Percentiles rank a stretch among this genome's conserved stretches.
Evolutionary conservation across 2,329 filamentous ascomycete genomes (phyloP).

Genomic region (Penicillium corylophilum): DNA sequence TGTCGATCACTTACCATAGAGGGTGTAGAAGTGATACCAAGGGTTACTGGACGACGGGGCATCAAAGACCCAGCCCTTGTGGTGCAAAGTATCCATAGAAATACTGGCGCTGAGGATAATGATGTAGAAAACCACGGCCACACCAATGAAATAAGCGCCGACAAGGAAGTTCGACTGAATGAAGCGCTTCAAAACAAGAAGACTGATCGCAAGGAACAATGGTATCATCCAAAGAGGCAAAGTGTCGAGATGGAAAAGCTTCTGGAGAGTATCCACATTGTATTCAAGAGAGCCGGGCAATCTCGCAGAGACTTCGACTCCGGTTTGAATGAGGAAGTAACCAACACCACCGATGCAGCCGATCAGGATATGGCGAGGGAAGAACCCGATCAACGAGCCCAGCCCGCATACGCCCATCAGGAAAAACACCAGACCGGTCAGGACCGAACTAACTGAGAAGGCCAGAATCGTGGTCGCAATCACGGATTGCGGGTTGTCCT

Average conservation of each 20-base stretch:
- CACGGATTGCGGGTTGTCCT: constrained; percentile 77
- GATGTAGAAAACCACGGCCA: constrained; percentile 60
- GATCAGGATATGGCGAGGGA: constrained; percentile 91
- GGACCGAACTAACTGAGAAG: constrained; percentile 83
- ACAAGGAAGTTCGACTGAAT: constrained; percentile 81
- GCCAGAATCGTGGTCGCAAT: constrained; percentile 92
- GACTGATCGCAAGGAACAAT: constrained; percentile 68
- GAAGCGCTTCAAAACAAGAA: constrained; percentile 74
- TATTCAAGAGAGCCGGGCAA: constrained; percentile 84
- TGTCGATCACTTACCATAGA: constrained; percentile 68
- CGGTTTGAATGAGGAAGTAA: constrained; percentile 89
- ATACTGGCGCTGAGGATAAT: constrained; percentile 57
- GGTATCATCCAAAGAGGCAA: constrained; percentile 81
- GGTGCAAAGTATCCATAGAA: constrained; percentile 65
- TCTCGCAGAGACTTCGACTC: constrained; percentile 87
- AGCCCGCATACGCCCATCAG: constrained; percentile 82
- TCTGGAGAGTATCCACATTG: constrained; percentile 70
- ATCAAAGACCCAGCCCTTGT: constrained; percentile 86
- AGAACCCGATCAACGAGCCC: constrained; percentile 93
- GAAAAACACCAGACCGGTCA: constrained; percentile 91
- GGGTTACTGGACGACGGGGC: constrained; percentile 80
- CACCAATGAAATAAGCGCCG: constrained; percentile 81
- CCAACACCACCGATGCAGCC: constrained; percentile 97
- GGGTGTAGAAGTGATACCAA: constrained; percentile 96
- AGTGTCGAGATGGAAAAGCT: constrained; percentile 71